Conservation (phyloP, 2,329 filamentous ascomycete species). For the Fusarium temperatum region DNA sequence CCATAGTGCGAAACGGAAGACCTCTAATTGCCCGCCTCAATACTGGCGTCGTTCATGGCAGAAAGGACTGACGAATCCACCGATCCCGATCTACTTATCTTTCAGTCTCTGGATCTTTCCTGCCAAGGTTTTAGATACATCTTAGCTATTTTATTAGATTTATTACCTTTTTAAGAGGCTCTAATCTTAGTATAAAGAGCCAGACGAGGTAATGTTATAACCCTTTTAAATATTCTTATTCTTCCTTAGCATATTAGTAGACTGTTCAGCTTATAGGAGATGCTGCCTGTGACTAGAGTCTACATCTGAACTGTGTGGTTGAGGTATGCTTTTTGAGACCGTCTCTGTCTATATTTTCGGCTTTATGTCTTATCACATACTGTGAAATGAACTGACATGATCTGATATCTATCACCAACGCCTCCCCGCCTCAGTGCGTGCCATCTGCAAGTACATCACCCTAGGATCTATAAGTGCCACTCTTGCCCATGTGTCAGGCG, state of each 20-base stretch:
- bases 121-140: background rate
- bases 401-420: background rate
- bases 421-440: rapidly evolving
- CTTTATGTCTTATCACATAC: background rate
- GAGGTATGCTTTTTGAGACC: rapidly evolving
- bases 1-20: no score
- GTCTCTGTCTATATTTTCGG: rapidly evolving
- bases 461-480: background rate
- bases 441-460: background rate
- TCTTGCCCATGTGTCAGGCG: background rate
- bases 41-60: no score
- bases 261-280: rapidly evolving
- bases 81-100: background rate
- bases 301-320: rapidly evolving
- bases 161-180: rapidly evolving
- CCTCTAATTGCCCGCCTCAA: no score
- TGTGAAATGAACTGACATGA: background rate
- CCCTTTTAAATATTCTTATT: background rate
- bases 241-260: rapidly evolving
- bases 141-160: background rate
- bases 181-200: background rate
- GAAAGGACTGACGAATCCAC: background rate
- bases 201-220: rapidly evolving
- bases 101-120: background rate
- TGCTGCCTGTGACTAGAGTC: rapidly evolving